These are phyloP conservation scores for Emmonsiellopsis sp. DNA, from an alignment of 2,329 filamentous ascomycete species.

Conservation along the genomic window DNA sequence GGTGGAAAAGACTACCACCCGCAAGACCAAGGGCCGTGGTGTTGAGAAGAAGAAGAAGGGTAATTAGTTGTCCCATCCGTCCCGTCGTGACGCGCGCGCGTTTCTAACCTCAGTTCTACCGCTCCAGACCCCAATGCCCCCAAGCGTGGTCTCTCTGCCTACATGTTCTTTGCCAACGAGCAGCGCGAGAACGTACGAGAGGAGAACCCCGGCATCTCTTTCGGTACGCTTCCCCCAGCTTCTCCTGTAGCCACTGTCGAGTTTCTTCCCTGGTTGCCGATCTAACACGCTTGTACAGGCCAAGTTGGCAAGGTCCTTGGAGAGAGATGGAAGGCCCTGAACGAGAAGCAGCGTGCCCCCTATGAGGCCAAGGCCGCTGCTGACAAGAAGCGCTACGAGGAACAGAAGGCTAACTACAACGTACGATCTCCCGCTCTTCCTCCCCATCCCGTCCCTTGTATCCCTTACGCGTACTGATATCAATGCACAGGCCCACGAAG, in stretches of 20 bases:
- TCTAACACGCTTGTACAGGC: slow-evolving; percentile 39
- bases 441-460: slow-evolving; percentile 7
- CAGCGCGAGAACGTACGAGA: slow-evolving; percentile 96
- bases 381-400: slow-evolving; percentile 99
- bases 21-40: slow-evolving; percentile 51
- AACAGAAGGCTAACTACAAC: slow-evolving; percentile 91
- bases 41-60: slow-evolving; percentile 65
- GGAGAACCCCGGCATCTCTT: slow-evolving; percentile 95
- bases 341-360: slow-evolving; percentile 81
- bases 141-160: slow-evolving; percentile 97
- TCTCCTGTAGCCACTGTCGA: neutral
- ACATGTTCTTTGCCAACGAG: slow-evolving; percentile 99
- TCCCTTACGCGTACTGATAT: slow-evolving; percentile 3
- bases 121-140: slow-evolving; percentile 82
- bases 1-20: slow-evolving; percentile 49
- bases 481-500: slow-evolving; percentile 9
- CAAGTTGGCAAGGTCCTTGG: slow-evolving; percentile 97
- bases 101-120: neutral
- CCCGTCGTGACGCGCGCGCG: neutral
- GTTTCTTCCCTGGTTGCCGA: neutral
- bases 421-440: slow-evolving; percentile 43
- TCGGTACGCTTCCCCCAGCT: slow-evolving; percentile 52
- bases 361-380: slow-evolving; percentile 94
- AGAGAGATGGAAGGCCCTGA: slow-evolving; percentile 96
- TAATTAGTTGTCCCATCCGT: slow-evolving; percentile 25